Evolutionary conservation across 2,329 filamentous ascomycete species (phyloP).

Genomic region (Penicillium brevicompactum): DNA sequence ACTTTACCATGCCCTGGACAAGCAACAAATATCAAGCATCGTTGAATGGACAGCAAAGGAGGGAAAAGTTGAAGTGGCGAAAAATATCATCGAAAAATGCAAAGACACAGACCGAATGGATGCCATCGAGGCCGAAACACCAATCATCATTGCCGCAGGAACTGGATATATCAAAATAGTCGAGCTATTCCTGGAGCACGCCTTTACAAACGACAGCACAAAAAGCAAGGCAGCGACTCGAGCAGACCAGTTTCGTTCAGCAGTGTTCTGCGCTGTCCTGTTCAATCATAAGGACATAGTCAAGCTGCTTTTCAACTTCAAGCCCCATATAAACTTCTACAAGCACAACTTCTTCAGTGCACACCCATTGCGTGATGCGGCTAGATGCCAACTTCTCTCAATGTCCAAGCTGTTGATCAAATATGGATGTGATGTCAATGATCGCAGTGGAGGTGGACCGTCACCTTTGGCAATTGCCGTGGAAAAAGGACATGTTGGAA

Average conservation of each 20-base stretch:
- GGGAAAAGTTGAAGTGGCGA: neutral
- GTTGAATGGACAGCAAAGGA: conserved; percentile 2
- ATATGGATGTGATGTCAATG: neutral
- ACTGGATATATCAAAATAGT: neutral
- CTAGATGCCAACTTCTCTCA: neutral
- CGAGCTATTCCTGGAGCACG: neutral
- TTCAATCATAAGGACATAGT: neutral
- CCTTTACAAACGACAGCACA: neutral
- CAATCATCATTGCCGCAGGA: neutral
- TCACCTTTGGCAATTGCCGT: too few relatives aligned
- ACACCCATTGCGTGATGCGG: neutral
- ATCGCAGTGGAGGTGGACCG: neutral
- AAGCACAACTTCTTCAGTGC: neutral
- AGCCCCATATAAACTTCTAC: neutral
- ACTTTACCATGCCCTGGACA: neutral
- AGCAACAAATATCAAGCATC: neutral
- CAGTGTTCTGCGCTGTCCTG: neutral
- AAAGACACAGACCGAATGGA: neutral
- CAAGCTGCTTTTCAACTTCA: neutral
- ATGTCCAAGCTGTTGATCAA: neutral
- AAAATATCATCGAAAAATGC: neutral
- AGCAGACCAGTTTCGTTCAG: neutral
- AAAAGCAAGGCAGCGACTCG: neutral
- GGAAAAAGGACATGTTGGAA: neutral
- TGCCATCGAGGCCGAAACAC: neutral